phyloP scores from a whole-genome alignment of 2,329 filamentous ascomycete species.

The Clonostachys rosea region DNA sequence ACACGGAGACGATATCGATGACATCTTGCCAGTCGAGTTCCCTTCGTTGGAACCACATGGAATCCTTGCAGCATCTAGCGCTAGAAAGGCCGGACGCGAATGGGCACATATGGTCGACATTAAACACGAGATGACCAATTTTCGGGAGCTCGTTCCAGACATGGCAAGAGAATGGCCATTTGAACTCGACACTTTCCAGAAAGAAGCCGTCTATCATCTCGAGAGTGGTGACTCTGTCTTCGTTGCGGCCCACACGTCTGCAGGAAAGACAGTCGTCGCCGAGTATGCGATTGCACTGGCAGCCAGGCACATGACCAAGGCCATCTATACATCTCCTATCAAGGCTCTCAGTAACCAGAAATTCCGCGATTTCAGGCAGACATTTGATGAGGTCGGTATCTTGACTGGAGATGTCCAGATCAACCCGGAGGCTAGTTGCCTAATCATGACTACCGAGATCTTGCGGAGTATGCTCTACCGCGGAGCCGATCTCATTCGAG shows the following conservation, averaged over 20 bases:
- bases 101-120: conserved; percentile 99
- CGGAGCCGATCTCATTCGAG: conserved; percentile 90
- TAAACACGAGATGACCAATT: conserved; percentile 89
- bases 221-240: conserved; percentile 97
- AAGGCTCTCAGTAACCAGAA: conserved; percentile 99
- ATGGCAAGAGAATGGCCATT: conserved; percentile 98
- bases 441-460: conserved; percentile 99
- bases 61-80: conserved; percentile 65
- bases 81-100: conserved; percentile 73
- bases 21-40: conserved; percentile 86
- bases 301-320: conserved; percentile 98
- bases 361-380: conserved; percentile 87
- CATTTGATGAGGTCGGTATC: conserved; percentile 94
- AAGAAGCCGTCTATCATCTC: conserved; percentile 95
- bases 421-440: conserved; percentile 91
- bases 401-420: conserved; percentile 98
- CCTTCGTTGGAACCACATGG: conserved; percentile 83
- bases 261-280: conserved; percentile 95
- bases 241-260: conserved; percentile 94
- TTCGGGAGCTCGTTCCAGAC: conserved; percentile 86
- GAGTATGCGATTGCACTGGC: conserved; percentile 98
- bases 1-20: conserved; percentile 68
- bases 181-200: conserved; percentile 96
- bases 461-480: conserved; percentile 96
- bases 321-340: conserved; percentile 98